Evolutionary conservation across 371 early-diverging fungal genomes (phyloP).

Genomic region (Sporodiniella umbellata): DNA sequence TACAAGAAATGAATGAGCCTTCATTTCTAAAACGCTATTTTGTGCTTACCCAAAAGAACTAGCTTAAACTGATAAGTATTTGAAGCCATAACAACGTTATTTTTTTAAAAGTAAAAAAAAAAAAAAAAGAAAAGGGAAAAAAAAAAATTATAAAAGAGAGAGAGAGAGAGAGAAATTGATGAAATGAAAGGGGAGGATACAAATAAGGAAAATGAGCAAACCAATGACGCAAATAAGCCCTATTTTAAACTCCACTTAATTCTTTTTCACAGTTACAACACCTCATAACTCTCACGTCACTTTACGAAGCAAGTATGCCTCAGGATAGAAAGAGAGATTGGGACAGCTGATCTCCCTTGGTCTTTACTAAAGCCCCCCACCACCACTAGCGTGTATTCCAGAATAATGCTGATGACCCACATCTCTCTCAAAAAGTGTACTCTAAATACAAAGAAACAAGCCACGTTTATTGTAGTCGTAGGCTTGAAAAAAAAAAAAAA

Average conservation of each 20-base stretch:
- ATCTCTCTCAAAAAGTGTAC: too few relatives aligned
- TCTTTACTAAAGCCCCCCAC: too few relatives aligned
- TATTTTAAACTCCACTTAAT: neutral
- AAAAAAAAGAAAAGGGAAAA: neutral
- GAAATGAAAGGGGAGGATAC: neutral
- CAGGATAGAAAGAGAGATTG: too few relatives aligned
- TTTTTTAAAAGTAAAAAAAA: neutral
- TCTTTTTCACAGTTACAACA: neutral
- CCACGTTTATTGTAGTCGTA: too few relatives aligned
- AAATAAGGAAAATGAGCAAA: neutral
- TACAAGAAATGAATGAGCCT: neutral
- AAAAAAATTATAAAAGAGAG: neutral
- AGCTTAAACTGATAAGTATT: conserved; percentile 71
- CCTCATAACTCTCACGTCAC: too few relatives aligned
- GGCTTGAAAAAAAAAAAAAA: too few relatives aligned
- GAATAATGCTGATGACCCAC: too few relatives aligned
- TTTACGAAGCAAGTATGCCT: too few relatives aligned
- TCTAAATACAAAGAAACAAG: too few relatives aligned
- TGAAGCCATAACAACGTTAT: neutral
- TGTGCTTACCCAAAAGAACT: conserved; percentile 67
- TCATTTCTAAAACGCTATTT: neutral
- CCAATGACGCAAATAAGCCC: neutral
- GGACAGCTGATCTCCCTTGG: too few relatives aligned
- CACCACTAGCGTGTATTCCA: too few relatives aligned
- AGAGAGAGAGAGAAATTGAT: neutral